These are phyloP conservation scores for Albifimbria verrucaria DNA, from an alignment of 2,329 filamentous ascomycete species.

Conservation along the genomic window DNA sequence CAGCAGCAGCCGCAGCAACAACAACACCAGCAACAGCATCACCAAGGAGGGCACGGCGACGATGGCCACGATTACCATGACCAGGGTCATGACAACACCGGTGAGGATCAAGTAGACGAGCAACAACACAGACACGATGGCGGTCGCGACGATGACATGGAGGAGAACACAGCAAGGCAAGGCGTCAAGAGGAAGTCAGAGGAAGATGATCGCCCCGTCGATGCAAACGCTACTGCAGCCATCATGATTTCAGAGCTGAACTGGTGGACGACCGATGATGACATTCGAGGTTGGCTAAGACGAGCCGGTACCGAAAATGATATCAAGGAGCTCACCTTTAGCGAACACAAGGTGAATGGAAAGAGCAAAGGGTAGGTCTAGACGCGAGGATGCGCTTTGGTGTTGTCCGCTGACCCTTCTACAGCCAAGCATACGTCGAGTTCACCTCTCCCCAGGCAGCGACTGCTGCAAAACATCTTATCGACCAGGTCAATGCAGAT, in stretches of 20 bases:
- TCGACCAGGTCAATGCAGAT: slow-evolving; percentile 61
- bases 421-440: slow-evolving; percentile 76
- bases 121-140: slow-evolving; percentile 39
- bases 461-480: slow-evolving; percentile 76
- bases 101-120: slow-evolving; percentile 32
- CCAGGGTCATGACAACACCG: slow-evolving; percentile 26
- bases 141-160: slow-evolving; percentile 25
- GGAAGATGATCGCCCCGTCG: slow-evolving; percentile 56
- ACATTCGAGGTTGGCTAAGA: slow-evolving; percentile 82
- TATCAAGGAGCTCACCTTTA: slow-evolving; percentile 90
- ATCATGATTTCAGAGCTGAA: slow-evolving; percentile 85
- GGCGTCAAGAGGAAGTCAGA: slow-evolving; percentile 60
- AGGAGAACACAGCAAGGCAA: slow-evolving; percentile 28
- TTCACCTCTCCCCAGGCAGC: slow-evolving; percentile 81
- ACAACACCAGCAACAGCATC: slow-evolving; percentile 24
- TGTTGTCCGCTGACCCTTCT: slow-evolving; percentile 10
- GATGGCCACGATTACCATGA: slow-evolving; percentile 25
- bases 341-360: slow-evolving; percentile 97
- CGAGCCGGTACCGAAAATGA: slow-evolving; percentile 79
- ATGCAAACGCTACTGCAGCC: slow-evolving; percentile 62
- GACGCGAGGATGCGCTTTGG: neutral
- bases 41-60: slow-evolving; percentile 30
- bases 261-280: slow-evolving; percentile 97
- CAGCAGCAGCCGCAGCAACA: slow-evolving; percentile 36
- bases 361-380: slow-evolving; percentile 88